Base-by-base conservation (phyloP, 306 rosid species). In the Luffa aegyptiaca region DNA sequence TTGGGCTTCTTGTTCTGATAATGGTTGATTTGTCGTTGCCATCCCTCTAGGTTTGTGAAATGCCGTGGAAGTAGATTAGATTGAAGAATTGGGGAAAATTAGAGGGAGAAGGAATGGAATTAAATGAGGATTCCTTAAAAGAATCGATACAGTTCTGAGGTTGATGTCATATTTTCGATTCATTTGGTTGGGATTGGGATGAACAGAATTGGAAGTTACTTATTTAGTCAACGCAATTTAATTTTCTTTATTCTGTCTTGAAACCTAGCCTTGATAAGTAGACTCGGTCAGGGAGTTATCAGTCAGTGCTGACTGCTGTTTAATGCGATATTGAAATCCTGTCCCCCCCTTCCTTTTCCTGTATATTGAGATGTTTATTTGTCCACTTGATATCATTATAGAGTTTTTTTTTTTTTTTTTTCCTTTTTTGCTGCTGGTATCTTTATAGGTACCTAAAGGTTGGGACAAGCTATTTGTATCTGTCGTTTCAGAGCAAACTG, bases 391-490 rank as follows among this genome's bases (percentile, higher is more conserved):
- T 33, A 68, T 39, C 14, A 39, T 17, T 2, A 17, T 37, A 39
- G 35, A 18, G 11, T n/a, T 71, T 36, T 18, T 16, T 17, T 76
- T 16, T 75, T 36, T 18, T 16, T 17, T 76, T 33, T 75, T 26
- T 26, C 1, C 18, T 18, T 16, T 17, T 76, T 33, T 75, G 49
- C 57, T 21, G 21, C 59, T 33, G 73, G 17, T 75, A 59, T 49
- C 59, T 1, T 12, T 31, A 41, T 68, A 87, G 90, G 88, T 87
- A 36, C 88, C 90, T 18, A 85, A 81, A 81, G 88, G 86, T 78
- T 87, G 90, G 90, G 90, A 87, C 79, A 87, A 81, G 83, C 76
- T 87, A 76, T 82, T 55, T 79, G 58, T 87, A 76, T 85, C 90
- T 46, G 51, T 85, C 42, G 79, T 83, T 52, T 80, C 86, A 13